A percentile compares a stretch with the other conserved stretches of the same genome.
phyloP scores from a whole-genome alignment of 345 rosid species.

The Acer saccharum region DNA sequence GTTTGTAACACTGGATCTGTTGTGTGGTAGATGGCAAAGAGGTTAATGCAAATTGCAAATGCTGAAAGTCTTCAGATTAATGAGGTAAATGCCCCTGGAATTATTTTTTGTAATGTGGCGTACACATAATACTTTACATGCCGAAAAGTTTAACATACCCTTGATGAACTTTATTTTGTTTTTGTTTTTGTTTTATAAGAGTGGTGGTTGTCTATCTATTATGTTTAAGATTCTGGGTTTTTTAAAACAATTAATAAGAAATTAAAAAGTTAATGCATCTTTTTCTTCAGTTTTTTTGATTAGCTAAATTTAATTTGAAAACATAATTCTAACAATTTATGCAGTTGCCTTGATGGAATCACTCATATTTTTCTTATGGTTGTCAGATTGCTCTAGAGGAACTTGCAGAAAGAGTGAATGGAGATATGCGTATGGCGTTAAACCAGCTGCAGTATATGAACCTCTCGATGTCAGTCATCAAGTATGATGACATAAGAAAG shows the following conservation, averaged over 20 bases:
- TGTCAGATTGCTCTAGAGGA: conserved; percentile 87
- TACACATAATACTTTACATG: background rate
- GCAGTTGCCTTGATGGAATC: background rate
- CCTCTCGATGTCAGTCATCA: conserved; percentile 78
- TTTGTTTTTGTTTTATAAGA: background rate
- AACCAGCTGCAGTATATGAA: conserved; percentile 97
- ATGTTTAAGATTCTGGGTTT: background rate
- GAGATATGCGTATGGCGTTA: conserved; percentile 95
- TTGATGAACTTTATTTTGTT: background rate
- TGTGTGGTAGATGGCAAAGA: conserved; percentile 83
- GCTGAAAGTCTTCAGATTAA: conserved; percentile 85
- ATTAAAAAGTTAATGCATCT: background rate
- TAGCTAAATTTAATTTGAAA: background rate
- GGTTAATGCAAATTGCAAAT: conserved; percentile 79
- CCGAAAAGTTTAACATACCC: background rate
- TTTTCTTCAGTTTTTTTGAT: background rate
- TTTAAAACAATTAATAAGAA: background rate
- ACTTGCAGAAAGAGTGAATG: conserved; percentile 94
- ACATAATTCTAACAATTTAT: background rate
- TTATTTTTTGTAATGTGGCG: background rate
- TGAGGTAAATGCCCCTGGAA: conserved; percentile 45
- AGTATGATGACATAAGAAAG: conserved; percentile 86
- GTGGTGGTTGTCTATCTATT: background rate
- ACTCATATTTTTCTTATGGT: background rate
- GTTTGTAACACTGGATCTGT: conserved; percentile 29